Conservation (phyloP, 2,329 filamentous ascomycete genomes). For the Fusarium neocosmosporiellum region DNA sequence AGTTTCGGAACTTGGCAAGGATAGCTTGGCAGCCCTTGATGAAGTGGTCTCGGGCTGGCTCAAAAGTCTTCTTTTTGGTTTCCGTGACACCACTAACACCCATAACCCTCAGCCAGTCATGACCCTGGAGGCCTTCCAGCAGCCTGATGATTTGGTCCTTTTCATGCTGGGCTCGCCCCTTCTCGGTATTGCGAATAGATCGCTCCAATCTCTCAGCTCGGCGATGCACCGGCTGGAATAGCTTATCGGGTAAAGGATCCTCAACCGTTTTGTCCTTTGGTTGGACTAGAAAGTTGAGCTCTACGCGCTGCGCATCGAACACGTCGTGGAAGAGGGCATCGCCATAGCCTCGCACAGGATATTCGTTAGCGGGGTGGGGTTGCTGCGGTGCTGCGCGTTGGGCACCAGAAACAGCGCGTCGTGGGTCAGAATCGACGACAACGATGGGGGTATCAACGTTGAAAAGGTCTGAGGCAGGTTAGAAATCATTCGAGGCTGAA, state of each 20-base stretch:
- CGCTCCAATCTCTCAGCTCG: constrained; percentile 70
- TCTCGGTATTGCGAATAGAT: constrained; percentile 72
- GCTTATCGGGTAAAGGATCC: constrained; percentile 67
- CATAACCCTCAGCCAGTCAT: constrained; percentile 93
- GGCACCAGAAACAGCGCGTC: constrained; percentile 41
- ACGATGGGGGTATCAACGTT: constrained; percentile 79
- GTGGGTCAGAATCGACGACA: constrained; percentile 67
- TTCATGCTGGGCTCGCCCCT: constrained; percentile 73
- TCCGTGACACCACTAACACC: constrained; percentile 89
- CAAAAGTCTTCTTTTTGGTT: constrained; percentile 85
- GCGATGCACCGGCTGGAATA: constrained; percentile 66
- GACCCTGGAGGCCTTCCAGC: constrained; percentile 86
- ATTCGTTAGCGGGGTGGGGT: constrained; percentile 44
- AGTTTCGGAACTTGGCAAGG: constrained; percentile 86
- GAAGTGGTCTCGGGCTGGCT: constrained; percentile 86
- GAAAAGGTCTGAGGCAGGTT: constrained; percentile 70
- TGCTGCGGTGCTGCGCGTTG: constrained; percentile 46
- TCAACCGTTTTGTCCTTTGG: constrained; percentile 55
- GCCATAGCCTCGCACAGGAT: constrained; percentile 63
- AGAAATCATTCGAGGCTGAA: constrained; percentile 10
- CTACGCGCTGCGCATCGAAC: constrained; percentile 66
- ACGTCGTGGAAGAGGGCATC: constrained; percentile 68
- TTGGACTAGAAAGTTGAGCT: constrained; percentile 65
- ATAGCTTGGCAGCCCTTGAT: constrained; percentile 84
- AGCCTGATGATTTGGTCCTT: constrained; percentile 72